Evolutionary conservation across 1,139 yeast species (phyloP), one percentile per base, ranked within the genome.

Genomic region (Zygosaccharomyces sapae): DNA sequence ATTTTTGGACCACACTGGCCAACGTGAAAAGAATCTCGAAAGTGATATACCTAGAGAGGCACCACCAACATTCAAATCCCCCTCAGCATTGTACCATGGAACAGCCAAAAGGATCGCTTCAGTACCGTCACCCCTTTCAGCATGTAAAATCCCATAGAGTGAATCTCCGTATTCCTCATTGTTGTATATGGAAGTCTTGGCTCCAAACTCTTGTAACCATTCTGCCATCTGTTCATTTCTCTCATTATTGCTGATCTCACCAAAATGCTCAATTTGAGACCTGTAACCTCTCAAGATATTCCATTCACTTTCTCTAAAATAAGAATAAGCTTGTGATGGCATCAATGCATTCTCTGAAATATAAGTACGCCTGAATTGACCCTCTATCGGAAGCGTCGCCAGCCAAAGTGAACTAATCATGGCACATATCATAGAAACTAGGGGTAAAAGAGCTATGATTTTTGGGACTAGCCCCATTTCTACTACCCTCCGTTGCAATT

Each of bases 1-100:
- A 62, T 90, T 94, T 63, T 92, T 94, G 20, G 96, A 87, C 98
- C 98, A 92, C 12, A 94, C 79, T 7, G 96, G 84, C 85, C 95
- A 81, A 54, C 87, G 74, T 43, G 80, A 75, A 65, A 92, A 85
- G 67, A 85, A 92, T 52, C 94, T 74, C 0, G 92, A 83, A 54
- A 92, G 70, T 0, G 94, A 81, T 13, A 86, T 67, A 1, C 83
- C 78, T 35, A 90, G 65, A 0, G 96, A 77, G 31, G 87, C 72
- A 1, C 95, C 98, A 29, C 96, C 96, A 52, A 80, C 75, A 65
- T 92, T 92, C 58, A 66, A 69, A 40, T 70, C 68, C 1, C 76
- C 77, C 54, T 79, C 80, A 27, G 74, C 69, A 54, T 83, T 86
- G 42, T 61, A 67, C 94, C 96, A 92, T 0, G 98, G 97, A 5